Base-by-base conservation (phyloP, 176 grass and related monocot species). In the Aegilops umbellulata region DNA sequence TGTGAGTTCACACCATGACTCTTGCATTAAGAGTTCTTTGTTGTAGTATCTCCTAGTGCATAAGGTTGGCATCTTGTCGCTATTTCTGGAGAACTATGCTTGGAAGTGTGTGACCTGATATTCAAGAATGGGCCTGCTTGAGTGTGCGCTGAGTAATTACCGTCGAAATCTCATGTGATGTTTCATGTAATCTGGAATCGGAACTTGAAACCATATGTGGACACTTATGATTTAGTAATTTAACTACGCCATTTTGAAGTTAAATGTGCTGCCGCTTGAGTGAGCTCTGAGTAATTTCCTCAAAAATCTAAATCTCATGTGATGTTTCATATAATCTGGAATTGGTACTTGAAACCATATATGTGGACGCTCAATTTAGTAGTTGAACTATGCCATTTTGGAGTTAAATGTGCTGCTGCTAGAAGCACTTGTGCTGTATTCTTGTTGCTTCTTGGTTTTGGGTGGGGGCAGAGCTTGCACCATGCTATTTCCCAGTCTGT, bases 1-100 rank as follows among this genome's bases (percentile, higher is more conserved):
- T 77, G 49, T 99, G 88, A 99, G 75, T 79, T 82, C 31, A 34
- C 68, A 27, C 51, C 69, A 82, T 53, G 47, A 13, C 68, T 31
- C 68, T 49, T 39, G 47, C 39, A 65, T 25, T 60, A 32, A 79
- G 84, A 2, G 53, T 58, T 71, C 1, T 42, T 55, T 70, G n/a
- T 24, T 67, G 69, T 26, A 19, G 42, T 51, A 26, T 83, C 65
- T 60, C 68, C 31, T 79, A 10, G 35, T 57, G 53, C 72, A 65
- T 84, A 80, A 76, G 70, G 30, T 80, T 26, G 80, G 25, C 58
- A 46, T 44, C 26, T 27, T 80, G 22, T 27, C 27, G 3, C 51
- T 39, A 16, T 77, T 88, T 63, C 15, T 85, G 65, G 77, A 84
- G 49, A 80, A 80, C 51, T 87, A 25, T 39, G 68, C 19, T 84